Base-by-base conservation (phyloP, 257 asterid genomes). In the Solanum sitiens region DNA sequence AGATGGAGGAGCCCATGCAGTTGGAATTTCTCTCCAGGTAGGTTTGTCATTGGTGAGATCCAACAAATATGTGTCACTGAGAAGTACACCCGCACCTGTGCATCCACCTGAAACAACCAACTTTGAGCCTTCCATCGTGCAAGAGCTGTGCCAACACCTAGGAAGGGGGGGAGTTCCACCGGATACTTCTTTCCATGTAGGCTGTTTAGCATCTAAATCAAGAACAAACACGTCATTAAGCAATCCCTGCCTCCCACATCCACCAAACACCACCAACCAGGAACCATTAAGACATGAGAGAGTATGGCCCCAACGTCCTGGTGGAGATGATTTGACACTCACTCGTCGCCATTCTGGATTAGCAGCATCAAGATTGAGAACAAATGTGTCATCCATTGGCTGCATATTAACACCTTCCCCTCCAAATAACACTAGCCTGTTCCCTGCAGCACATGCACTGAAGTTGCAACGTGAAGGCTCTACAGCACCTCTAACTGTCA, bases 351-450 rank as follows among this genome's bases (percentile, higher is more conserved):
- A 95, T 90, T 93, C 94, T 20, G 98, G 98, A 47, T 90, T 88
- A 39, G 91, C 92, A 15, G 94, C 92, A 84, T 96, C 98, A 32
- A 96, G 98, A 89, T 95, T 91, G 86, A 96, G 98, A 86, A 95
- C 98, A 71, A 96, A 96, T 0, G 98, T 96, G 91, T 96, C 98
- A 33, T 96, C 97, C 98, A 96, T 96, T 39, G 98, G 98, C 92
- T 96, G 98, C 98, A 96, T 96, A 86, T 96, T 96, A 45, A 93
- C 95, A 39, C 98, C 98, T 91, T 96, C 98, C 35, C 98, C 98
- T 83, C 98, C 98, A 87, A 96, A 96, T 89, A 96, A 88, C 82
- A 96, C 95, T 27, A 96, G 92, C 23, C 98, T 91, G 83, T 96
- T 96, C 44, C 98, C 98, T 12, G 93, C 98, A 30, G 98, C 98